Base-by-base conservation (phyloP, 805 yeast species). In the Saturnispora saitoi region DNA sequence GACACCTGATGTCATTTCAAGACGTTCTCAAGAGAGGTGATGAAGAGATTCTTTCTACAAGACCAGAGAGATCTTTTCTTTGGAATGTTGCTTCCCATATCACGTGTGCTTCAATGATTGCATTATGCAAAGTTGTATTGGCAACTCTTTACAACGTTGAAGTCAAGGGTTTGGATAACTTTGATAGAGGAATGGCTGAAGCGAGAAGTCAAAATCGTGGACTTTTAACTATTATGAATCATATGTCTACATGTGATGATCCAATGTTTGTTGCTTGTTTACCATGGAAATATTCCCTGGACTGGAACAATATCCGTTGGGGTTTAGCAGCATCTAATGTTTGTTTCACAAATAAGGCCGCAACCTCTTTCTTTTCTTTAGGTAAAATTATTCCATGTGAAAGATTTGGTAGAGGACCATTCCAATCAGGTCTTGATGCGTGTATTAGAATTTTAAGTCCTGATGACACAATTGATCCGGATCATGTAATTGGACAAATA, bases 281-380 rank as follows among this genome's bases (percentile, higher is more conserved):
- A 50, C 96, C 97, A 0, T 74, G 81, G 77, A 71, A 78, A 34
- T 77, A 76, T 56, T 84, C 78, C 56, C 64, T 69, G 12, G 77
- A 79, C 48, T 67, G 85, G 15, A 84, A 80, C 53, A 75, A 77
- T 47, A 78, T 88, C 47, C 73, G 99, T 58, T 91, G 98, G 98
- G 90, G 96, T 4, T 71, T 93, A 48, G 99, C 95, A 0, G 99
- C 99, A 10, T 78, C 83, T 45, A 90, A 93, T 62, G 78, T 91
- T 36, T 91, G 98, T 62, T 91, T 93, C 65, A 75, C 79, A 22
- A 76, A 70, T 51, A 66, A 64, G 24, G 56, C 71, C 3, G 62
- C 75, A 2, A 65, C 80, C 8, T 71, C 60, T 19, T 90, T 88
- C 61, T 91, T 91, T 70, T 79, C 89, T 24, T 65, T 88, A 51